Evolutionary conservation across 208 protist species (phyloP), one percentile per base, ranked within the genome.

Genomic region (Trypanosoma theileri): DNA sequence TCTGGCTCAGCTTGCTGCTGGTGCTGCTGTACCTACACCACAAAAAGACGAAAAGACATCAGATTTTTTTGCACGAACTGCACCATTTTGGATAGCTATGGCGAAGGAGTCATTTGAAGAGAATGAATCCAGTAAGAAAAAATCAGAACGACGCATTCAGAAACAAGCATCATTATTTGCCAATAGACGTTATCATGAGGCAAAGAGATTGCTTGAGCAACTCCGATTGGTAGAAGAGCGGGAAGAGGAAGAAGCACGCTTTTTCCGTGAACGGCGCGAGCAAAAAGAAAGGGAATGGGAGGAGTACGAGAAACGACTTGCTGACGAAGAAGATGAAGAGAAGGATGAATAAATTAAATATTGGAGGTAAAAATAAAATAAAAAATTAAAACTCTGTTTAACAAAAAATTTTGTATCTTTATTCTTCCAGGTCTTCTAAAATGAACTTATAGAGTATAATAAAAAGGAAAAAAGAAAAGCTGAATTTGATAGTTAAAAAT

Each of bases 211-310:
- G 40, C 59, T 96, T 40, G 66, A 77, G 59, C 90, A 96, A 73
- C 75, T 96, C 54, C 74, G 71, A n/a, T 59, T 89, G 19, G 86
- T 96, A 19, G 87, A 96, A 73, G 85, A 96, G 59, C 86, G 77
- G 10, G 87, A 96, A 63, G 60, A 60, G 44, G 87, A 88, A 62
- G 87, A 96, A 56, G 81, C 77, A 41, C 76, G 84, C 14, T 93
- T 92, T 55, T 91, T 96, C 53, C 73, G 72, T 0, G 85, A 96
- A 75, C 81, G 77, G 1, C 79, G 82, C 0, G 73, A 77, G 19
- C 82, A 89, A 62, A 88, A 91, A 58, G 87, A 93, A 65, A 81
- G 79, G 65, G 85, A 92, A 64, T 93, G 90, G 86, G 81, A 92
- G 59, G 80, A 75, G 63, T 82, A 72, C 21, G 74, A 79, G 48